Percentiles rank a stretch among this genome's conserved stretches.
phyloP scores from a whole-genome alignment of 1,139 yeast species.

The Pichia terricola region DNA sequence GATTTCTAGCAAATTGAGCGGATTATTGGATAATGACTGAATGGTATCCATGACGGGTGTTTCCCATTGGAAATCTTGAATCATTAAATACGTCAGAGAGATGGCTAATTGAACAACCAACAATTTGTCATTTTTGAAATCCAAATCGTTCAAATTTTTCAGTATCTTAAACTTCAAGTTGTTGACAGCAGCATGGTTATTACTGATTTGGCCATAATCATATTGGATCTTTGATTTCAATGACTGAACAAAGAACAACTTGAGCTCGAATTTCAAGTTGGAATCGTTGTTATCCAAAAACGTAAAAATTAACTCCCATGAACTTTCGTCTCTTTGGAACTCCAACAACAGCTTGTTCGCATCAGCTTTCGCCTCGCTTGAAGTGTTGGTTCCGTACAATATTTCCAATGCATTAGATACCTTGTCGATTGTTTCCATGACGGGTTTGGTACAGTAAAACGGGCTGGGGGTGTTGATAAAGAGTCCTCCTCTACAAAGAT shows the following conservation, averaged over 20 bases:
- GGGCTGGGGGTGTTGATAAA: neutral
- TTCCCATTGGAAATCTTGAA: constrained; percentile 69
- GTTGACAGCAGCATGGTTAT: constrained; percentile 30
- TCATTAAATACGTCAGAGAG: constrained; percentile 70
- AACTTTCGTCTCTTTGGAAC: constrained; percentile 71
- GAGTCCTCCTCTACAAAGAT: neutral
- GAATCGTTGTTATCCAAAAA: constrained; percentile 15
- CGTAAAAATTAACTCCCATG: constrained; percentile 46
- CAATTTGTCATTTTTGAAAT: constrained; percentile 30
- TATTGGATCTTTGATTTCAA: constrained; percentile 74
- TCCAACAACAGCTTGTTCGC: constrained; percentile 64
- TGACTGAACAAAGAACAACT: constrained; percentile 86
- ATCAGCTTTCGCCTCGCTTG: constrained; percentile 35
- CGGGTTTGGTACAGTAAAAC: no score
- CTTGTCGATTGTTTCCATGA: constrained; percentile 8
- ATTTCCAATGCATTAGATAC: constrained; percentile 46
- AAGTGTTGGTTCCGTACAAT: constrained; percentile 43
- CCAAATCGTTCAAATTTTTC: constrained; percentile 34
- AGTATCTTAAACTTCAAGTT: constrained; percentile 57
- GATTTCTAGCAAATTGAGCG: constrained; percentile 57
- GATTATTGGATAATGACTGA: constrained; percentile 34
- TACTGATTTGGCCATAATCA: constrained; percentile 71
- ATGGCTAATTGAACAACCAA: constrained; percentile 75
- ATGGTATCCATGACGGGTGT: constrained; percentile 64
- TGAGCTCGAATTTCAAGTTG: constrained; percentile 44